A percentile compares a stretch with the other conserved stretches of the same genome.
Evolutionary conservation across 305 asterid genomes (phyloP).

Genomic region (Rubia peregrina): DNA sequence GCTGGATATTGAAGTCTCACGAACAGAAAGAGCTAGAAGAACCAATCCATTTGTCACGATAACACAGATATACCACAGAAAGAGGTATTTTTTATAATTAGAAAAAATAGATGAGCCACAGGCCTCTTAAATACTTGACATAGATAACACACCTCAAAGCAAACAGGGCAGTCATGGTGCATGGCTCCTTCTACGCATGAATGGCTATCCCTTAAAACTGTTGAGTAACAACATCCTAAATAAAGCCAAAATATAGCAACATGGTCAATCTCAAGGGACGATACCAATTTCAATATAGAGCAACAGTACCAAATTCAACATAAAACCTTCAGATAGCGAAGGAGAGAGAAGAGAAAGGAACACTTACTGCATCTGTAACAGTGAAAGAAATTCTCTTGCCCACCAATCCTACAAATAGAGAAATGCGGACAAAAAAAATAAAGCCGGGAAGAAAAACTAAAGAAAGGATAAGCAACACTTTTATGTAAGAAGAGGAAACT

Average conservation of each 20-base stretch:
- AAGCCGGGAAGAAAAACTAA: background rate
- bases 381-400: conserved; percentile 44
- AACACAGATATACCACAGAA: background rate
- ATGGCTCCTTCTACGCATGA: conserved; percentile 84
- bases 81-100: background rate
- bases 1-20: background rate
- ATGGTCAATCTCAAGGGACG: conserved; percentile 4
- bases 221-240: conserved; percentile 66
- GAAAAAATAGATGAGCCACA: too few relatives aligned
- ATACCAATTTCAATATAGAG: background rate
- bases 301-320: background rate
- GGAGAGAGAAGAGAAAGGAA: background rate
- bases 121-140: background rate
- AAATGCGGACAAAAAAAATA: background rate
- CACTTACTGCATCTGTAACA: conserved; percentile 38
- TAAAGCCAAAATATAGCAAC: conserved; percentile 17
- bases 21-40: background rate
- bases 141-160: conserved; percentile 50
- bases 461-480: background rate
- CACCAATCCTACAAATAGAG: conserved; percentile 55
- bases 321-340: background rate
- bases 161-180: conserved; percentile 89
- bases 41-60: background rate
- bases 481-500: background rate
- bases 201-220: conserved; percentile 41